Percentiles rank a stretch among this genome's conserved stretches.
Conservation (phyloP, 768 basidiomycete genomes). For the Agrocybe chaxingu region DNA sequence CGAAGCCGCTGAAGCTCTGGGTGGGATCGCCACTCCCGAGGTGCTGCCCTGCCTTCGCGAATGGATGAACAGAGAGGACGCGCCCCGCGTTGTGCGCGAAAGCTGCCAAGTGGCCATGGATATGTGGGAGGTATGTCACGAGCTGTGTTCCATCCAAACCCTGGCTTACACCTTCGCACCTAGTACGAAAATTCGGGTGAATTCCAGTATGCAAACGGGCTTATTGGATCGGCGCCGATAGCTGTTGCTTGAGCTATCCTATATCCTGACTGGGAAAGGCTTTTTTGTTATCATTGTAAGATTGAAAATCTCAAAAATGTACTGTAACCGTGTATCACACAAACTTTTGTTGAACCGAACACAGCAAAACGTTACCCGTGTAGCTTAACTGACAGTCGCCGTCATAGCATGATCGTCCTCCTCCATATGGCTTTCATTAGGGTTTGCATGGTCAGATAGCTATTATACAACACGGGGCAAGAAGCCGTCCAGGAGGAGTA, state of each 20-base stretch:
- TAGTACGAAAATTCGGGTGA: slow-evolving; percentile 80
- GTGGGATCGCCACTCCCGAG: slow-evolving; percentile 94
- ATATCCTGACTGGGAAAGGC: too few relatives aligned
- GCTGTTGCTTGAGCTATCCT: slow-evolving; percentile 6
- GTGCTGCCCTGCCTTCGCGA: slow-evolving; percentile 84
- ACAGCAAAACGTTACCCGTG: too few relatives aligned
- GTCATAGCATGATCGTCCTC: too few relatives aligned
- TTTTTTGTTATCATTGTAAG: too few relatives aligned
- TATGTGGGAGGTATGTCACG: slow-evolving; percentile 83
- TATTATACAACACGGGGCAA: slow-evolving; percentile 2
- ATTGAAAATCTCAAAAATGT: too few relatives aligned
- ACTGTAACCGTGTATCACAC: too few relatives aligned
- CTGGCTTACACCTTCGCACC: not conserved
- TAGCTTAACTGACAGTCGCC: too few relatives aligned
- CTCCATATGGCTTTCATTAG: not conserved
- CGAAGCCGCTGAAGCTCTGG: slow-evolving; percentile 96
- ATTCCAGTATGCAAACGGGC: slow-evolving; percentile 70
- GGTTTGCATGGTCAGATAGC: slow-evolving; percentile 1
- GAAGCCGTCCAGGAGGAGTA: not conserved
- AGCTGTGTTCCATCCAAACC: not conserved
- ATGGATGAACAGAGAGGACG: slow-evolving; percentile 76
- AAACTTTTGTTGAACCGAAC: too few relatives aligned
- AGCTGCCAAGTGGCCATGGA: slow-evolving; percentile 96
- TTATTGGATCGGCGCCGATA: slow-evolving; percentile 18
- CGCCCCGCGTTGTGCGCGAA: slow-evolving; percentile 88